These are phyloP conservation scores for Larix kaempferi DNA, from an alignment of 75 land plant species.

Conservation along the genomic window DNA sequence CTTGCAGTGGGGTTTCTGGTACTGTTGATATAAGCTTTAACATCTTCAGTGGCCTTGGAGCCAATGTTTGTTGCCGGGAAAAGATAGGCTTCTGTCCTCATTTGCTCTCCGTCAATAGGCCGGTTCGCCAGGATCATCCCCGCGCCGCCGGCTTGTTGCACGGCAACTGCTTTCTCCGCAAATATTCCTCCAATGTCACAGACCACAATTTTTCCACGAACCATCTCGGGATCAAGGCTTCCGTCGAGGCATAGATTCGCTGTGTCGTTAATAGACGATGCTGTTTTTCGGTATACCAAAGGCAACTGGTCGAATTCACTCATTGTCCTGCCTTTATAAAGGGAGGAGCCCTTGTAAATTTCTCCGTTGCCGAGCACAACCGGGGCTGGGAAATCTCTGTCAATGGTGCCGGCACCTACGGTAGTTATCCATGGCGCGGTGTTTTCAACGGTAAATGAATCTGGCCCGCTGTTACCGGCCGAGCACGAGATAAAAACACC, in stretches of 20 bases:
- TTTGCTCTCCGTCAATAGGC: constrained; percentile 50
- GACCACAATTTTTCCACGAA: constrained; percentile 61
- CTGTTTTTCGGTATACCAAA: background rate
- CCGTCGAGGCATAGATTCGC: constrained; percentile 63
- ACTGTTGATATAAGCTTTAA: constrained; percentile 11
- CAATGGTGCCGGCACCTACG: constrained; percentile 46
- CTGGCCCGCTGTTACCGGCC: constrained; percentile 43
- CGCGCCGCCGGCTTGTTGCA: constrained; percentile 58
- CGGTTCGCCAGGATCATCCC: constrained; percentile 84
- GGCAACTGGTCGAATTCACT: too few relatives aligned
- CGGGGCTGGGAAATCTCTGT: constrained; percentile 17
- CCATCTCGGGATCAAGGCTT: constrained; percentile 60
- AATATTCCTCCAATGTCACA: constrained; percentile 61
- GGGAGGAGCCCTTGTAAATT: background rate
- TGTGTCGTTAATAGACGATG: constrained; percentile 14
- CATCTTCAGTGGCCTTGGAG: background rate
- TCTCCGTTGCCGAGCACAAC: constrained; percentile 15
- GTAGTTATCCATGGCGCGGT: constrained; percentile 53
- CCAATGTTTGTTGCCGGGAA: constrained; percentile 29
- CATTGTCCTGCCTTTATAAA: too few relatives aligned
- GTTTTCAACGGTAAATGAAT: constrained; percentile 13
- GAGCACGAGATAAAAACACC: constrained; percentile 29
- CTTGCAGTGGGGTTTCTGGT: constrained; percentile 14
- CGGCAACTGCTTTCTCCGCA: constrained; percentile 54
- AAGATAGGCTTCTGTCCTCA: constrained; percentile 22